A percentile compares a stretch with the other conserved stretches of the same genome.
phyloP scores from a whole-genome alignment of 2,329 filamentous ascomycete species.

The Alternaria postmessia region DNA sequence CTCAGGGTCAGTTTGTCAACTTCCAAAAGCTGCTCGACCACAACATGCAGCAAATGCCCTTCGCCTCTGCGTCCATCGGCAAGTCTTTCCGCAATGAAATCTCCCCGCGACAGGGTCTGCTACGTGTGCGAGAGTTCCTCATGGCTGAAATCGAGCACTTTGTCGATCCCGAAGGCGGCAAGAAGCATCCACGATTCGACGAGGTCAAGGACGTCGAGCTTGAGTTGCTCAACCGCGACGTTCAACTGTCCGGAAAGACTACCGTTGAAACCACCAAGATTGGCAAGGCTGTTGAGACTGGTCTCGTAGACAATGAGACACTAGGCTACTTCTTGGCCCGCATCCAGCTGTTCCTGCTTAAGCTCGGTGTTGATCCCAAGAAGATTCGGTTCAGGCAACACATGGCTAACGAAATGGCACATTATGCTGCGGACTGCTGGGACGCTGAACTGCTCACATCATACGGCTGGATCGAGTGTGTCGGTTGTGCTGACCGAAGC shows the following conservation, averaged over 20 bases:
- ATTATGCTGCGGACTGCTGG: slow-evolving; percentile 98
- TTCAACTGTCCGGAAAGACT: slow-evolving; percentile 87
- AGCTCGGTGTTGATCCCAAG: slow-evolving; percentile 82
- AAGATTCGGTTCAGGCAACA: slow-evolving; percentile 98
- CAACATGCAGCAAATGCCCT: slow-evolving; percentile 94
- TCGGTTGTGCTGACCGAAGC: slow-evolving; percentile 93
- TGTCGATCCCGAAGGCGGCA: slow-evolving; percentile 91
- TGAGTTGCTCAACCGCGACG: slow-evolving; percentile 81
- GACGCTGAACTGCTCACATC: slow-evolving; percentile 92
- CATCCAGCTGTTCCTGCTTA: slow-evolving; percentile 88
- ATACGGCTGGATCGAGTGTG: slow-evolving; percentile 97
- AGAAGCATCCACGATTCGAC: slow-evolving; percentile 89
- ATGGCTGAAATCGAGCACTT: slow-evolving; percentile 99
- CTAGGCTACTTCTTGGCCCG: slow-evolving; percentile 96
- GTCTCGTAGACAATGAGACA: slow-evolving; percentile 94
- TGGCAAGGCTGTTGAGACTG: slow-evolving; percentile 82
- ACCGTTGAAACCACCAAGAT: slow-evolving; percentile 76
- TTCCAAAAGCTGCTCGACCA: slow-evolving; percentile 96
- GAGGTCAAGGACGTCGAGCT: slow-evolving; percentile 87
- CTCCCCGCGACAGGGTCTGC: slow-evolving; percentile 86
- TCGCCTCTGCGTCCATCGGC: slow-evolving; percentile 95
- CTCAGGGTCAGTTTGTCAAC: slow-evolving; percentile 97
- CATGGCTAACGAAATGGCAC: slow-evolving; percentile 89
- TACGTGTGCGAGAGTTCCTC: slow-evolving; percentile 94
- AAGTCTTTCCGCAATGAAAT: slow-evolving; percentile 99